Base-by-base conservation (phyloP, 805 yeast species). In the Starmera quercuum region DNA sequence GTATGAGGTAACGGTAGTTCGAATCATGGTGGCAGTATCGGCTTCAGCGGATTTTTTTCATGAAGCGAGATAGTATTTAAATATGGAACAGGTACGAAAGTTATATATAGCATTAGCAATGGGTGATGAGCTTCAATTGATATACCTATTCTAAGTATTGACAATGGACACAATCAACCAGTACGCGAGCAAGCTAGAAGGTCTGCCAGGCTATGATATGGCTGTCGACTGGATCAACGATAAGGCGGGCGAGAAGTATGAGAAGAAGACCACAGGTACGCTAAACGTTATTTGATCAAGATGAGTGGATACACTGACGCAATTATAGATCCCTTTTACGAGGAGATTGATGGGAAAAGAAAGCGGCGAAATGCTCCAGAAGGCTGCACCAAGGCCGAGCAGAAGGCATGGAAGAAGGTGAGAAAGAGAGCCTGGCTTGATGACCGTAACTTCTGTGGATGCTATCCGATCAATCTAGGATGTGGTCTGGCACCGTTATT, bases 351-450 rank as follows among this genome's bases (percentile, higher is more conserved):
- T 47, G 75, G 95, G 5, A 63, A 66, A 36, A 54, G 75, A 10
- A 68, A 68, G 32, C 68, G 75, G 39, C 65, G 86, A 22, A 69
- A 70, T 40, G 66, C 84, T 11, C 83, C 88, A 1, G 68, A 65
- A 2, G 68, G 68, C 15, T 68, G 76, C 15, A 62, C 77, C 3
- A 70, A 72, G 33, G 61, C 66, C 25, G 92, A 86, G 42, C 72
- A 68, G 30, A 71, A 72, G 45, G 61, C 68, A 7, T 90, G 92
- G 94, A 82, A 78, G 51, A 59, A 54, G 18, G 62, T 87, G n/a
- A 88, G 80, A 49, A 66, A 61, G 32, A 69, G 74, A 39, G 97
- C 97, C 0, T 88, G 96, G 96, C 49, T 70, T 12, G 87, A 90
- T 51, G 97, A 90, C 53, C 71, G 72, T 44, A 84, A 94, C 53